A percentile compares a stretch with the other conserved stretches of the same genome.
These are phyloP conservation scores for Triadica sebifera DNA, from an alignment of 345 rosid species.

Conservation along the genomic window DNA sequence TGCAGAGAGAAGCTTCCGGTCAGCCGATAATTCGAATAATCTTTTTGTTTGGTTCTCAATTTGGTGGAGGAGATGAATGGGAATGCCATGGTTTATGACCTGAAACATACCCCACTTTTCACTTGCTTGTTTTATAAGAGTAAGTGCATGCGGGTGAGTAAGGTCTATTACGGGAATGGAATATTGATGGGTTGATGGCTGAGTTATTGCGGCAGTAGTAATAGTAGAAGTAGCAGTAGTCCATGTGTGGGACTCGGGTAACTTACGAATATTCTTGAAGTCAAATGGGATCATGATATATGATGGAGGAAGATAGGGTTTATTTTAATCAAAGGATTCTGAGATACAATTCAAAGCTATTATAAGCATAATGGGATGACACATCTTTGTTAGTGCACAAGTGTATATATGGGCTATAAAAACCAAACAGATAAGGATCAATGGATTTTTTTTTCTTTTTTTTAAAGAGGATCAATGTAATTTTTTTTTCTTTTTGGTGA, in stretches of 20 bases:
- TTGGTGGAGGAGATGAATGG: slow-evolving; percentile 3
- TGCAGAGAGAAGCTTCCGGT: slow-evolving; percentile 15
- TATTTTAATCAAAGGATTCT: background rate
- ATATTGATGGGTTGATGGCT: no score
- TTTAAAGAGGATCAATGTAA: no score
- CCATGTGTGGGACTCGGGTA: slow-evolving; percentile 33
- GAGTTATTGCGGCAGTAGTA: no score
- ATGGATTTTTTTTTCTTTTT: no score
- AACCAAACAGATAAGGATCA: no score
- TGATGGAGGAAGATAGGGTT: slow-evolving; percentile 13
- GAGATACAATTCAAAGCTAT: background rate
- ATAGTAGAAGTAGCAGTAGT: background rate
- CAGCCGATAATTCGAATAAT: slow-evolving; percentile 17
- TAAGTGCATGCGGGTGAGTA: background rate
- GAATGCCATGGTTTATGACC: slow-evolving; percentile 27
- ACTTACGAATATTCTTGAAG: slow-evolving; percentile 12
- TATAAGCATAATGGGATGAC: no score
- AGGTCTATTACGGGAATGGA: slow-evolving; percentile 16
- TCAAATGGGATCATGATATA: slow-evolving; percentile 24
- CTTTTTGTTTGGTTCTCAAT: background rate
- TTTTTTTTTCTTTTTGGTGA: no score
- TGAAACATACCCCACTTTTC: slow-evolving; percentile 31
- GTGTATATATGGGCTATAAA: no score
- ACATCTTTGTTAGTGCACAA: no score
- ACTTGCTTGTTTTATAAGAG: slow-evolving; percentile 10